Evolutionary conservation across 2,329 filamentous ascomycete genomes (phyloP), one percentile per base, ranked within the genome.

Genomic region (Aspergillus melleus): DNA sequence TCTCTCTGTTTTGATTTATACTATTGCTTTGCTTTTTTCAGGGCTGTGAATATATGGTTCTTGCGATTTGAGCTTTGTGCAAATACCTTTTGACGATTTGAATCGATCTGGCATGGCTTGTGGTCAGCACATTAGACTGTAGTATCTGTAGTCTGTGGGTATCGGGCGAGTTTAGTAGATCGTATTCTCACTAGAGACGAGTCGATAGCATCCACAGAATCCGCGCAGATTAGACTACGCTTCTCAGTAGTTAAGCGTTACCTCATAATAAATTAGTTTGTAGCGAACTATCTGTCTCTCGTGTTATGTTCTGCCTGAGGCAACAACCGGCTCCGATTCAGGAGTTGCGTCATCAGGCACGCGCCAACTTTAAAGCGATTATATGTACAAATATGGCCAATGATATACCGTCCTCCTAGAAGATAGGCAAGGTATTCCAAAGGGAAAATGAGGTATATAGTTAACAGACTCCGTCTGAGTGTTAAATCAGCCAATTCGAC

Each of bases 391-490:
- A 9, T 5, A 47, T 24, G 36, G 36, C 36, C 36, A 42, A 42
- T 42, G 16, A 22, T 14, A 47, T 20, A 14, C 22, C 6, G 2
- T 6, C 19, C 10, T 47, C 22, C 22, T 24, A 2, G 4, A 20
- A 24, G 20, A 47, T 9, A 47, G 44, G 44, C 19, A 47, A 6
- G 5, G 4, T 10, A 32, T 8, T 16, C 9, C 4, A 29, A 50
- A 20, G 50, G 29, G 44, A 68, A 64, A 50, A 71, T 73, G 71
- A 57, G 59, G 59, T 46, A 60, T 67, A 61, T 57, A 36, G 54
- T 54, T 52, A 50, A 55, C 53, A 53, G 55, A 6, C 26, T 44
- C 12, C 57, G 56, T 42, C 47, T 42, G 29, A 55, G 32, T 24
- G 20, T 55, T 14, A 59, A 22, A 19, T 24, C 4, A 29, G 8